These are phyloP conservation scores for Brasilioporus rufonigricans DNA, from an alignment of 768 basidiomycete genomes.

Conservation along the genomic window DNA sequence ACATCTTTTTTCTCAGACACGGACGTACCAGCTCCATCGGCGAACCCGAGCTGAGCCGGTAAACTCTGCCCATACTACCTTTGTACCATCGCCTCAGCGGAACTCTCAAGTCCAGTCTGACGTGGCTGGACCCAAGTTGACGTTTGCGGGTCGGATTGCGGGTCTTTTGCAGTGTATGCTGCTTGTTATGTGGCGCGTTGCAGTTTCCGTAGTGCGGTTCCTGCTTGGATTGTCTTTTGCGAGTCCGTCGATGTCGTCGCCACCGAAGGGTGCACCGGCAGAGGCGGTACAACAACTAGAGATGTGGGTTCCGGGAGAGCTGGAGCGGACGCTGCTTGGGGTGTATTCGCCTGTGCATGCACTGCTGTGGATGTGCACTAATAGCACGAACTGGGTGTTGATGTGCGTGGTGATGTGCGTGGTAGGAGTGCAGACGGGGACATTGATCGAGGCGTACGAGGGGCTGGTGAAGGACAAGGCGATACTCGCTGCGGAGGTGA, in stretches of 20 bases:
- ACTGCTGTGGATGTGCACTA: constrained; percentile 69
- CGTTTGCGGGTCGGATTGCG: constrained; percentile 40
- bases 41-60: constrained; percentile 54
- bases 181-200: constrained; percentile 44
- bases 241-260: constrained; percentile 34
- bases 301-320: constrained; percentile 72
- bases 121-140: constrained; percentile 42
- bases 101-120: constrained; percentile 14
- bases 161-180: constrained; percentile 35
- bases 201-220: constrained; percentile 63
- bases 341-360: constrained; percentile 79
- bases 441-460: constrained; percentile 43
- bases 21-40: constrained; percentile 65
- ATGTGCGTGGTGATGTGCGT: constrained; percentile 67
- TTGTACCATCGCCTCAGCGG: constrained; percentile 48
- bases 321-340: constrained; percentile 67
- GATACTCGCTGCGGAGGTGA: constrained; percentile 73
- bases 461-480: constrained; percentile 70
- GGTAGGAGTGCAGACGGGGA: constrained; percentile 61
- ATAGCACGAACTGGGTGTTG: constrained; percentile 72
- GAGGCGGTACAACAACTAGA: constrained; percentile 72
- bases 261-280: constrained; percentile 36
- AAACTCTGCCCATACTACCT: constrained; percentile 66
- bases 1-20: constrained; percentile 68
- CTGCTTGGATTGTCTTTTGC: constrained; percentile 57